Evolutionary conservation across 2,329 filamentous ascomycete genomes (phyloP), one percentile per base, ranked within the genome.

Genomic region (Talaromyces rugulosus): DNA sequence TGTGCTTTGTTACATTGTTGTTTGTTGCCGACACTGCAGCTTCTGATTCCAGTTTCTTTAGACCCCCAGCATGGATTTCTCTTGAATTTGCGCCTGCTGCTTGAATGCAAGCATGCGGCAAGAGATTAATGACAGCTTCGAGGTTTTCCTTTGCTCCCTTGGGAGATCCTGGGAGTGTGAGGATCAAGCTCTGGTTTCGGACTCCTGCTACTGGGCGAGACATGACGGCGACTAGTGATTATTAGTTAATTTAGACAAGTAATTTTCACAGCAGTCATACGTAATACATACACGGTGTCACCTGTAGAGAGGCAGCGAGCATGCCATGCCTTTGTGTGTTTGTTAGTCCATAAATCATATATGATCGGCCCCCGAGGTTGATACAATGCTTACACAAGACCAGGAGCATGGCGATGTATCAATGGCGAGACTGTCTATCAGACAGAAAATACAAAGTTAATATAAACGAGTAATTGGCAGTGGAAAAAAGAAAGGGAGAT

Each of bases 61-160:
- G 81, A 0, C 95, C 94, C 1, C 92, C 92, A 0, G 83, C 81
- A 74, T 99, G 95, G 5, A 97, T 77, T 0, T 80, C 75, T 67
- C 95, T 85, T 0, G 95, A 98, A 71, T 96, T 87, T 14, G 86
- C 87, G 0, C 94, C 95, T 0, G 90, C 87, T 31, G 91, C 90
- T 78, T 98, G 94, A 7, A 90, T 79, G 68, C 95, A 99, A n/a
- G 95, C 95, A 77, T 99, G 95, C 0, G 94, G 93, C 5, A 99
- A 78, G n/a, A 94, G 87, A 72, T 92, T 96, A 64, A 99, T 80
- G 6, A 99, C 82, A 1, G 93, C 88, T 71, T 95, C 87, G 0
- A 99, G 83, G 71, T 98, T 99, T 79, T 99, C 95, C 70, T 87
- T 91, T 8, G 95, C 95, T 1, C 93, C 95, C 74, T 98, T 98